Conservation (phyloP, 768 basidiomycete species). For the Filobasidium wieringae region DNA sequence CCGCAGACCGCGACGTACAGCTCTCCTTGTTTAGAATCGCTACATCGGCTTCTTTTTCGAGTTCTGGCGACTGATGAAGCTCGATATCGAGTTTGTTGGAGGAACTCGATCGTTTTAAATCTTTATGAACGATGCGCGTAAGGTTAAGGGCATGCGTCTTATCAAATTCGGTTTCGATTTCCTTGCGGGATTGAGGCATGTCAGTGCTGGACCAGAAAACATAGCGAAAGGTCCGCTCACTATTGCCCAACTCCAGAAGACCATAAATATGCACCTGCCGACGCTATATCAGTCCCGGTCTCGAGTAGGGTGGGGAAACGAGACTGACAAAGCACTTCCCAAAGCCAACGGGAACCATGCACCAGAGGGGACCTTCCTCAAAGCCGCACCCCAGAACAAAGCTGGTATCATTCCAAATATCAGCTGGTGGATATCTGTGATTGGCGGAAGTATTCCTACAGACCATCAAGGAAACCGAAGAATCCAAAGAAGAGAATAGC, state of each 20-base stretch:
- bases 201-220: not conserved
- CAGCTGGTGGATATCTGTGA: not conserved
- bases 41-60: too few relatives aligned
- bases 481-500: conserved; percentile 45
- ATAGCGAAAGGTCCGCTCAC: not conserved
- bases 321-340: conserved; percentile 45
- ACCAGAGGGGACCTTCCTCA: conserved; percentile 50
- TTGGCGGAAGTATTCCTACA: not conserved
- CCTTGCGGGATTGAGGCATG: conserved; percentile 19
- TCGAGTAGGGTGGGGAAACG: not conserved
- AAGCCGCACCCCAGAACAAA: conserved; percentile 50
- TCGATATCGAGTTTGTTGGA: too few relatives aligned
- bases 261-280: conserved; percentile 44
- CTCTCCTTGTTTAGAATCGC: too few relatives aligned
- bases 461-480: conserved; percentile 57
- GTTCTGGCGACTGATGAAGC: too few relatives aligned
- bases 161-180: conserved; percentile 55
- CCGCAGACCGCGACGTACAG: too few relatives aligned
- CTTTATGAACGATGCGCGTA: conserved; percentile 48
- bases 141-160: conserved; percentile 48
- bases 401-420: conserved; percentile 19
- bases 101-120: too few relatives aligned
- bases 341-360: conserved; percentile 59
- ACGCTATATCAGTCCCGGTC: not conserved
- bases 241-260: conserved; percentile 55